Percentiles rank a stretch among this genome's conserved stretches.
Conservation (phyloP, 2,329 filamentous ascomycete genomes). For the Fusarium multiceps region DNA sequence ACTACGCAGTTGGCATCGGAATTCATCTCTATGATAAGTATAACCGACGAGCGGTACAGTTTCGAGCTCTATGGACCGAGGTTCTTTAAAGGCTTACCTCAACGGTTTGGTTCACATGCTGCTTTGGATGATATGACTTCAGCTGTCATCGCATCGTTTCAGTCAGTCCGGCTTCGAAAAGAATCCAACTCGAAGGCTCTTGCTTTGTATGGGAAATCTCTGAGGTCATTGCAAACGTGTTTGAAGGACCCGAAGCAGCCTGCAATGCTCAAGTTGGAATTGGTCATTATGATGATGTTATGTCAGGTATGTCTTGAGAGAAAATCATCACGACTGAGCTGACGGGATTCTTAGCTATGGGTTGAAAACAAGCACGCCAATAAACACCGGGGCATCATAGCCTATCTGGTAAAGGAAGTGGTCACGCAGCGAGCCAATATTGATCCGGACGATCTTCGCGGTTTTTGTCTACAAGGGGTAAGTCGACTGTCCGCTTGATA, state of each 20-base stretch:
- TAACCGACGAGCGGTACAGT: conserved; percentile 17
- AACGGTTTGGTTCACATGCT: conserved; percentile 7
- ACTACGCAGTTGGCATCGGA: background rate
- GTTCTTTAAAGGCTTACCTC: conserved; percentile 15
- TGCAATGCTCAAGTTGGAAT: conserved; percentile 10
- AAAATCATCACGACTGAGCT: background rate
- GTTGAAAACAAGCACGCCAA: conserved; percentile 25
- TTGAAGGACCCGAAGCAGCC: conserved; percentile 5
- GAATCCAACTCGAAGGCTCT: background rate
- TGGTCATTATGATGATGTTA: conserved; percentile 23
- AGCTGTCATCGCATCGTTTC: conserved; percentile 15
- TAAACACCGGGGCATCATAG: conserved; percentile 9
- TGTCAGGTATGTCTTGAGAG: background rate
- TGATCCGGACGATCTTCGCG: conserved; percentile 6
- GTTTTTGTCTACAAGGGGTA: conserved; percentile 16
- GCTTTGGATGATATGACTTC: conserved; percentile 7
- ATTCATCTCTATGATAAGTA: conserved; percentile 18
- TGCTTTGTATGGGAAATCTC: conserved; percentile 10
- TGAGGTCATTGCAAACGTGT: conserved; percentile 8
- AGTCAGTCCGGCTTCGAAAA: conserved; percentile 4
- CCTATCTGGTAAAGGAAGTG: conserved; percentile 4
- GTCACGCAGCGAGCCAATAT: conserved; percentile 2
- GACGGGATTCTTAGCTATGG: conserved; percentile 4
- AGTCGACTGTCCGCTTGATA: rapidly evolving
- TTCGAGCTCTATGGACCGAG: conserved; percentile 8